Conservation (phyloP, 345 rosid species). For the Pistacia integerrima region DNA sequence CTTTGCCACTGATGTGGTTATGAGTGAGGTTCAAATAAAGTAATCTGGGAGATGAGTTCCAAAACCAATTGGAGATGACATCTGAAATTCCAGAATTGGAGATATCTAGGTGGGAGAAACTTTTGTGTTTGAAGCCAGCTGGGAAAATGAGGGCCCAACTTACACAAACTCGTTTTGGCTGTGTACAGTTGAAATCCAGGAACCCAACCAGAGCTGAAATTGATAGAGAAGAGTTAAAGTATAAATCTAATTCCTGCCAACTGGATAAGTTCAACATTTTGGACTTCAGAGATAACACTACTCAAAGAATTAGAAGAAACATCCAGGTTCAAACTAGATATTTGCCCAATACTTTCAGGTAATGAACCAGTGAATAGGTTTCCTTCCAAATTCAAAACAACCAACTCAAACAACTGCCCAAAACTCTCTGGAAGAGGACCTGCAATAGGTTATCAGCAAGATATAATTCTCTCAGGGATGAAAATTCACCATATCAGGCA, state of each 20-base stretch:
- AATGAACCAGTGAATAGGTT: constrained; percentile 13
- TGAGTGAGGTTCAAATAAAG: constrained; percentile 1
- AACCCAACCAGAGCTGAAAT: constrained; percentile 11
- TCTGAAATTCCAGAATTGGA: constrained; percentile 5
- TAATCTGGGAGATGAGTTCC: background rate
- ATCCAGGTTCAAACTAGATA: background rate
- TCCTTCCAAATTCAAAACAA: background rate
- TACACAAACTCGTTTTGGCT: background rate
- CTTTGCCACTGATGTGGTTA: background rate
- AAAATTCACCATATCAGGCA: background rate
- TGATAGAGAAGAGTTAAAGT: background rate
- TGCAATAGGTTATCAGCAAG: background rate
- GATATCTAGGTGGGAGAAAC: constrained; percentile 2
- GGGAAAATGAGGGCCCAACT: constrained; percentile 10
- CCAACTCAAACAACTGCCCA: background rate
- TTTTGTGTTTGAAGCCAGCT: constrained; percentile 15
- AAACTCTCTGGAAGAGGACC: background rate
- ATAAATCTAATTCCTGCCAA: background rate
- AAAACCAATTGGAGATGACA: constrained; percentile 8
- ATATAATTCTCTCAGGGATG: background rate
- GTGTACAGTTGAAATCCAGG: constrained; percentile 5
- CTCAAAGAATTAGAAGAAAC: constrained; percentile 15
- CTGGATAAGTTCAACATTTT: constrained; percentile 12
- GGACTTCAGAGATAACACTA: constrained; percentile 16
- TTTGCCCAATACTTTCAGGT: background rate